phyloP scores from a whole-genome alignment of 805 yeast genomes.

The Wickerhamiella brachini region DNA sequence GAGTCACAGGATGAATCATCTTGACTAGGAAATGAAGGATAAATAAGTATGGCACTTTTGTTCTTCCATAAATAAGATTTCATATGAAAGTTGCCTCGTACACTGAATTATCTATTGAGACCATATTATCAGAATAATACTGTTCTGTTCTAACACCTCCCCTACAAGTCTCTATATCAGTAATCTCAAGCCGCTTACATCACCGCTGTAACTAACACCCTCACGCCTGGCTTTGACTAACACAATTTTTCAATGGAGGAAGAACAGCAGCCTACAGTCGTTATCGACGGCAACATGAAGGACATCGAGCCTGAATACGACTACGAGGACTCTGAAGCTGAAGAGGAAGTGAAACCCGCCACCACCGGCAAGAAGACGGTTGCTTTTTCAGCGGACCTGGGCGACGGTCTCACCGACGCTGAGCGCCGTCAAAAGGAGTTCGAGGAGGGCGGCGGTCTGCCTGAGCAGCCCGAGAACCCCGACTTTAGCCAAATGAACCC shows the following conservation, averaged over 20 bases:
- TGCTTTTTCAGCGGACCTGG: conserved; percentile 49
- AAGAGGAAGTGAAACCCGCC: conserved; percentile 21
- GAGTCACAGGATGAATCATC: not conserved
- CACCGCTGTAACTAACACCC: not conserved
- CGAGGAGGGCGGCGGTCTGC: conserved; percentile 97
- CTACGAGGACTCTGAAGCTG: conserved; percentile 28
- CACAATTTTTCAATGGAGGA: conserved; percentile 4
- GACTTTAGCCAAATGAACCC: conserved; percentile 76
- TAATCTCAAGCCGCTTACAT: too few relatives aligned
- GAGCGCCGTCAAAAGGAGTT: conserved; percentile 73
- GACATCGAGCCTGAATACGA: conserved; percentile 30
- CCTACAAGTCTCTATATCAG: too few relatives aligned
- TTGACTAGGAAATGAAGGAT: too few relatives aligned
- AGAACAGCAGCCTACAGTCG: conserved; percentile 54
- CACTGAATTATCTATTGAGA: too few relatives aligned
- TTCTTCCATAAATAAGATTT: too few relatives aligned
- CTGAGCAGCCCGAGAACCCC: conserved; percentile 87
- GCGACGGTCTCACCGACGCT: conserved; percentile 49
- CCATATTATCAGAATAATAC: too few relatives aligned
- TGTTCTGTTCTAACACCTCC: too few relatives aligned
- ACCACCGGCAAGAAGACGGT: conserved; percentile 48
- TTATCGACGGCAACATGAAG: conserved; percentile 50
- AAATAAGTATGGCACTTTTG: too few relatives aligned
- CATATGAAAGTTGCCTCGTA: too few relatives aligned
- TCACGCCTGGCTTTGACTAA: not conserved